Percentiles rank a stretch among this genome's conserved stretches.
Conservation (phyloP, 805 yeast genomes). For the Priceomyces fermenticarens region DNA sequence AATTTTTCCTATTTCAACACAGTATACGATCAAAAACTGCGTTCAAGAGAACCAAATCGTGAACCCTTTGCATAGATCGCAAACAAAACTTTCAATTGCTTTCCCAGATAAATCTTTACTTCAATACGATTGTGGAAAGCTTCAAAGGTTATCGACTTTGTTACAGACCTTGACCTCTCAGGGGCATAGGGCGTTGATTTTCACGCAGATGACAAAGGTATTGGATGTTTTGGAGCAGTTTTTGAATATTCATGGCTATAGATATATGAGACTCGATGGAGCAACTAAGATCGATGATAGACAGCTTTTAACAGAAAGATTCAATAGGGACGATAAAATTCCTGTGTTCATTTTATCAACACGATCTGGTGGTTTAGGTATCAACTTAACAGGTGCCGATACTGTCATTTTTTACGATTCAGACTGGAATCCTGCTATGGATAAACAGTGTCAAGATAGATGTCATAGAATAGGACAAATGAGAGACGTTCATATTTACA, state of each 20-base stretch:
- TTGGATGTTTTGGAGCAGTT: conserved; percentile 91
- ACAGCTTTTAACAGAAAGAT: conserved; percentile 88
- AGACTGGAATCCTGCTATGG: conserved; percentile 99
- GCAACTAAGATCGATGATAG: conserved; percentile 97
- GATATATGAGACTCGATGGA: conserved; percentile 94
- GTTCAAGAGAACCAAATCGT: conserved; percentile 41
- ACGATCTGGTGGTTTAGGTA: conserved; percentile 98
- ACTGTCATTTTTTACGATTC: conserved; percentile 97
- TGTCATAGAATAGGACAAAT: conserved; percentile 99
- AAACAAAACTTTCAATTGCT: conserved; percentile 84
- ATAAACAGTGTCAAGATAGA: conserved; percentile 97
- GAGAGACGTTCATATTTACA: conserved; percentile 93
- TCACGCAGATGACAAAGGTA: conserved; percentile 98
- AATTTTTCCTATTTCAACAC: conserved; percentile 41
- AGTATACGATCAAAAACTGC: conserved; percentile 24
- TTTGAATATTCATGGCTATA: conserved; percentile 88
- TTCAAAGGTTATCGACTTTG: conserved; percentile 77
- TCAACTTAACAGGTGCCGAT: conserved; percentile 96
- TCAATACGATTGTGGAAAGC: conserved; percentile 95
- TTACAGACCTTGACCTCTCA: conserved; percentile 74
- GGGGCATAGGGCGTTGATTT: conserved; percentile 92
- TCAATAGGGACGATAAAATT: conserved; percentile 79
- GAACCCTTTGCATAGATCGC: conserved; percentile 70
- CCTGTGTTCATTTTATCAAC: conserved; percentile 92
- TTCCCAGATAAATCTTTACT: conserved; percentile 92